Evolutionary conservation across 2,329 filamentous ascomycete species (phyloP), one percentile per base, ranked within the genome.

Genomic region (Spiromastix sp.): DNA sequence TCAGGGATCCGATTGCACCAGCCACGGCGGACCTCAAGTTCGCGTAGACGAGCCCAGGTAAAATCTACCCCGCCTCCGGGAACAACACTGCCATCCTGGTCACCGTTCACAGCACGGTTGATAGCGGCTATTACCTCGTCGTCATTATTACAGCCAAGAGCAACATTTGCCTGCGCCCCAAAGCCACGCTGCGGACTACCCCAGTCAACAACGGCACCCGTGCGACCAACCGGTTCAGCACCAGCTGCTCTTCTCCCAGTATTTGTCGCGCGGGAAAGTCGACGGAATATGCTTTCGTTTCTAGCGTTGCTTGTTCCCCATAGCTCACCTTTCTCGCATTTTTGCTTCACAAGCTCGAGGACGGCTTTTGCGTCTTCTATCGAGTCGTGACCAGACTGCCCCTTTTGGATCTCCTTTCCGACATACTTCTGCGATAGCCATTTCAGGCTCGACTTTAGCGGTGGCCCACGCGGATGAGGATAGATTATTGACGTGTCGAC

Each of bases 361-460:
- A 86, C 93, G 2, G 91, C 86, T 45, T 73, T 79, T 10, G 91
- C 86, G 56, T 98, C 91, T 59, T 98, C 91, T 43, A 94, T 72
- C 39, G 84, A 91, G 67, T 96, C 81, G 55, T 98, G 91, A 11
- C 91, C 91, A 11, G 70, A 68, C 11, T 67, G 67, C 33, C 81
- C 81, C 49, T 83, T 85, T 55, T 98, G 91, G 35, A 98, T 93
- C 55, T 93, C 83, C 38, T 84, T 81, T 34, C 72, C 73, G 12
- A 96, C 72, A 49, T 89, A 93, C 53, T 89, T 91, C 46, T 89
- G 79, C 0, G 82, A 72, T 2, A 98, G 74, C 70, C 78, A 96
- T 61, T 93, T 95, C 37, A 98, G 71, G 2, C 84, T 85, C 26
- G 85, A 86, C 56, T 93, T 96, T 42, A 93, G 71, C 0, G 89